These are phyloP conservation scores for Coemansia sp. DNA, from an alignment of 192 early-diverging fungal species.

Conservation along the genomic window DNA sequence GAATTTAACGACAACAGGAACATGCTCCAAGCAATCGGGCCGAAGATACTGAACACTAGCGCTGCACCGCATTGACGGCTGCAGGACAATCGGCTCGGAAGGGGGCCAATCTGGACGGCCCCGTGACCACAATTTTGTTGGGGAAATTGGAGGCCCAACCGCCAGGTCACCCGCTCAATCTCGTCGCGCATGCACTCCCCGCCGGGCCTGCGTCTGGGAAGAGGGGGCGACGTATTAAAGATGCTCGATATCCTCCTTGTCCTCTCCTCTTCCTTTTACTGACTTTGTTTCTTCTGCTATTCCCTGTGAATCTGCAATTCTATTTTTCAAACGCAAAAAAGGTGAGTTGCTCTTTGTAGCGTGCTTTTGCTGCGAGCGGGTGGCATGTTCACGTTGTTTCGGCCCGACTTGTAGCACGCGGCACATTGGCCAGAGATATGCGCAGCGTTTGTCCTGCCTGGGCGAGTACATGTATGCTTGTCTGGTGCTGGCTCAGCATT, in stretches of 20 bases:
- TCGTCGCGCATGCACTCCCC: background rate
- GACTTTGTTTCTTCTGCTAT: background rate
- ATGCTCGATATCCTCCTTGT: background rate
- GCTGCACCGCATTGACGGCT: slow-evolving; percentile 3
- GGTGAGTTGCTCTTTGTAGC: background rate
- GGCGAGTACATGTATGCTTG: too few relatives aligned
- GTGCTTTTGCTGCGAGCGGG: too few relatives aligned
- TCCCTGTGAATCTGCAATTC: slow-evolving; percentile 6
- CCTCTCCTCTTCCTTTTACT: background rate
- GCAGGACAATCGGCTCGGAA: slow-evolving; percentile 7
- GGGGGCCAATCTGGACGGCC: slow-evolving; percentile 7
- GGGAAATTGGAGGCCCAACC: slow-evolving; percentile 12
- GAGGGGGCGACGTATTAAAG: slow-evolving; percentile 7
- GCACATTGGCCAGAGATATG: too few relatives aligned
- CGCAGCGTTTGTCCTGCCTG: too few relatives aligned
- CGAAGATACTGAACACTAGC: background rate
- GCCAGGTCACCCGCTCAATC: slow-evolving; percentile 7
- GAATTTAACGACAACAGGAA: background rate
- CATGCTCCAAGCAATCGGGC: background rate
- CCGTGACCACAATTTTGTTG: slow-evolving; percentile 39
- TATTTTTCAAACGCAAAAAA: background rate
- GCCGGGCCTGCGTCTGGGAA: slow-evolving; percentile 1
- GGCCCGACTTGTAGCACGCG: too few relatives aligned
- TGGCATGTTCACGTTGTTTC: too few relatives aligned
- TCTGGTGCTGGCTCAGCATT: too few relatives aligned